A percentile compares a stretch with the other conserved stretches of the same genome.
Evolutionary conservation across 176 grass and related monocot genomes (phyloP).

Genomic region (Zea mays): Zm-B73-REFERENCE-NAM-5.0 NC_050098.1:25413501-25414000

Average conservation of each 20-base stretch:
- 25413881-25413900: slow-evolving; percentile 80
- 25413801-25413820: slow-evolving; percentile 22
- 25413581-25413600: background rate
- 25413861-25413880: slow-evolving; percentile 79
- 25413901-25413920: slow-evolving; percentile 91
- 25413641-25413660: too few species aligned
- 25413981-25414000: background rate
- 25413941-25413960: slow-evolving; percentile 74
- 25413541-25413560: background rate
- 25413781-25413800: slow-evolving; percentile 23
- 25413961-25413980: slow-evolving; percentile 61
- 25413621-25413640: background rate
- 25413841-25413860: slow-evolving; percentile 59
- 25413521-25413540: background rate
- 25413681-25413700: background rate
- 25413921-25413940: slow-evolving; percentile 89
- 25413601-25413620: background rate
- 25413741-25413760: background rate
- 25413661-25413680: background rate
- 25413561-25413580: background rate
- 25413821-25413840: slow-evolving; percentile 46
- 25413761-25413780: background rate
- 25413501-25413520: background rate
- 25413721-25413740: slow-evolving; percentile 7
- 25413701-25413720: too few species aligned